Base-by-base conservation (phyloP, 768 basidiomycete species). In the Filobasidium wieringae region DNA sequence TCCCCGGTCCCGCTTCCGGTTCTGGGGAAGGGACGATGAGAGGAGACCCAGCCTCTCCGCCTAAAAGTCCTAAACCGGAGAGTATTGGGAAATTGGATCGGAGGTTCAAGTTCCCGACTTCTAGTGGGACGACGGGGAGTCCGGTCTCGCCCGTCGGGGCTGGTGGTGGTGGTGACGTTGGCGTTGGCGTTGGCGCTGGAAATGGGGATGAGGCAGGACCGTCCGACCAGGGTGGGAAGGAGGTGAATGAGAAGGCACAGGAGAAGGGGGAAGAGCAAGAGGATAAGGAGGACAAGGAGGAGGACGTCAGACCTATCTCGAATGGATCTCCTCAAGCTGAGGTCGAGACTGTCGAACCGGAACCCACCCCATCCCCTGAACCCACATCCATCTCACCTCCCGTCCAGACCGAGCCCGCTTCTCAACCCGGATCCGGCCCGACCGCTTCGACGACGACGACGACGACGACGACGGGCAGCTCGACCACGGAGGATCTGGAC, bases 81-180 rank as follows among this genome's bases (percentile, higher is more conserved):
- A 68, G 68, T 27, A 66, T 66, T 47, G 72, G 72, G 5, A 73
- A 70, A 39, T 45, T 73, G 26, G 72, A 73, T 63, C 67, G 71
- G 11, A 58, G 61, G 5, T 72, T 72, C 66, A 71, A 68, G 49
- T 72, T 72, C 63, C 71, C 71, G 26, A 37, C 31, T 19, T 33
- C 47, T 12, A 47, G 43, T 27, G 43, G 19, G 5, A 7, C 19
- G 22, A n/a, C n/a, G n/a, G n/a, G n/a, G n/a, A n/a, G n/a, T n/a
- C n/a, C n/a, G n/a, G n/a, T n/a, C n/a, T n/a, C n/a, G n/a, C n/a
- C n/a, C n/a, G n/a, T n/a, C n/a, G n/a, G n/a, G n/a, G n/a, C n/a
- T n/a, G n/a, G n/a, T n/a, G n/a, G n/a, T n/a, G n/a, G n/a, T n/a
- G n/a, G n/a, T n/a, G n/a, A n/a, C n/a, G n/a, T n/a, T n/a, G n/a